Percentiles rank a stretch among this genome's conserved stretches.
phyloP scores from a whole-genome alignment of 1,284 basidiomycete species.

The Tylopilus orsonianus region DNA sequence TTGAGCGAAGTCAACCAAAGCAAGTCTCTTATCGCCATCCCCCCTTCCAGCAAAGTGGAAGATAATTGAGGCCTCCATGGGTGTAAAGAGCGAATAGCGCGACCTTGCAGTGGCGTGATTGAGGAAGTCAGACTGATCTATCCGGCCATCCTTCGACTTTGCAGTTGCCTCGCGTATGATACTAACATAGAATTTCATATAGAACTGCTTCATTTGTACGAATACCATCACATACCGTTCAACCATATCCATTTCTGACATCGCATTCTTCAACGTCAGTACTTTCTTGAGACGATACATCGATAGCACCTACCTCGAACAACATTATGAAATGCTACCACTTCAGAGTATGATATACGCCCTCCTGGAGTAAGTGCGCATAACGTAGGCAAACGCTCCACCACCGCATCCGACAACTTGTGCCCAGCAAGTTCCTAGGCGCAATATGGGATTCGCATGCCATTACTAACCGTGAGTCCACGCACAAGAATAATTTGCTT shows the following conservation, averaged over 20 bases:
- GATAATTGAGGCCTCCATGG: conserved; percentile 94
- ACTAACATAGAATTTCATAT: conserved; percentile 36
- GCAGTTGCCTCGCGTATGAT: conserved; percentile 83
- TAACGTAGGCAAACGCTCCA: conserved; percentile 86
- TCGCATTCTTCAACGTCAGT: conserved; percentile 10
- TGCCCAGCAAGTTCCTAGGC: conserved; percentile 88
- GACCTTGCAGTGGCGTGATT: conserved; percentile 73
- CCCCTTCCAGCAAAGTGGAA: conserved; percentile 94
- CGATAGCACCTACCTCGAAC: conserved; percentile 59
- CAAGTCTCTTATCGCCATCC: conserved; percentile 62
- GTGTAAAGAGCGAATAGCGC: conserved; percentile 90
- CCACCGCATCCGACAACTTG: conserved; percentile 89
- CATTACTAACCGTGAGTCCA: conserved; percentile 6
- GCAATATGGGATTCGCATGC: conserved; percentile 3
- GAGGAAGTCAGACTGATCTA: conserved; percentile 81
- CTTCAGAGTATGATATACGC: conserved; percentile 92
- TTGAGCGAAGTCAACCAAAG: conserved; percentile 86
- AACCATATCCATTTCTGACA: conserved; percentile 89
- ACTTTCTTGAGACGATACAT: conserved; percentile 7
- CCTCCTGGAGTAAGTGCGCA: conserved; percentile 85
- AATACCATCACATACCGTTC: conserved; percentile 59
- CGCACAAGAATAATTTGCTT: conserved; percentile 87
- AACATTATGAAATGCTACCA: conserved; percentile 94
- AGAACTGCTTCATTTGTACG: background rate
- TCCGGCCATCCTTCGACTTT: conserved; percentile 91